Base-by-base conservation (phyloP, 495 filamentous ascomycete genomes). In the Penicillium simplicissimum region DNA sequence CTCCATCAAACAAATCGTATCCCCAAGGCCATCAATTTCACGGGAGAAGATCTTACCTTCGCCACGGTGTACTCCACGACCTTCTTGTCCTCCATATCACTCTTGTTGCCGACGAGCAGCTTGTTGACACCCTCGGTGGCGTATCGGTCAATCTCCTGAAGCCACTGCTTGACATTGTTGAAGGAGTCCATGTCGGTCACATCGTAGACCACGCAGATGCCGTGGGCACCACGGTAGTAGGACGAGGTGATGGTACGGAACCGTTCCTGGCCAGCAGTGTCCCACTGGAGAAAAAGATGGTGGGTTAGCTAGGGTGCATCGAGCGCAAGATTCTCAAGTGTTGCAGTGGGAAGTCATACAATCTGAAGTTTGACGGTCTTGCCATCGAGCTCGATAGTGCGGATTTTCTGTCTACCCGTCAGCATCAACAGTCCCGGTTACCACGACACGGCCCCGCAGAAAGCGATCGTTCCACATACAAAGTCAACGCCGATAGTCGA, bases 151-250 rank as follows among this genome's bases (percentile, higher is more conserved):
- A 98, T 98, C 81, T 98, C 96, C 75, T 98, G 96, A 60, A 98
- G 89, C 95, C 95, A 98, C 84, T 98, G 96, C 90, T 98, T 97
- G 68, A 98, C 96, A 81, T 98, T 98, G 86, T 98, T 98, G 91
- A 98, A 98, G 45, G 91, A 96, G 79, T 98, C 96, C 96, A 97
- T 98, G 75, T 98, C 96, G 45, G 95, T 98, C 73, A 98, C 96
- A 87, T 98, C 95, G 83, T 97, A 98, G 73, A 98, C 95, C 56
- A 98, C 95, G 79, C 95, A 98, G 81, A 98, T 98, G 68, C 95
- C 95, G 76, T 98, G 96, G 67, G 95, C 95, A 65, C 89, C 95
- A 73, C 95, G 90, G 83, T 98, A 98, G 87, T 98, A 98, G 57
- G 96, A 98, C 21, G 94, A 97, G 56, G 96, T 98, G 82, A 98